Percentiles rank a stretch among this genome's conserved stretches.
Evolutionary conservation across 306 rosid species (phyloP).

Genomic region (Coriaria nepalensis): DNA sequence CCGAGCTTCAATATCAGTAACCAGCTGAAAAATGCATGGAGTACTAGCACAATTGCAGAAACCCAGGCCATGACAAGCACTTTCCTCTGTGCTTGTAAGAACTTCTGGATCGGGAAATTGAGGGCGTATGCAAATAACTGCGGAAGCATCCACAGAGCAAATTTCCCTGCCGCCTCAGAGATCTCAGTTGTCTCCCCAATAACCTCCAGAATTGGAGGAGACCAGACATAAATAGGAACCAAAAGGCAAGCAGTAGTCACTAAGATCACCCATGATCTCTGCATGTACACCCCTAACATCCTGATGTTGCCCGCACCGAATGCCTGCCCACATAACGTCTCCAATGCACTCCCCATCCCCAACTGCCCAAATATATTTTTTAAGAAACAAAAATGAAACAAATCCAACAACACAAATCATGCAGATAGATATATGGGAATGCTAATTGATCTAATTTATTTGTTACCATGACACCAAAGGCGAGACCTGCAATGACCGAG

Average conservation of each 20-base stretch:
- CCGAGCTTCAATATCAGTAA: conserved; percentile 33
- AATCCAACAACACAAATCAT: background rate
- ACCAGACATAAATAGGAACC: conserved; percentile 38
- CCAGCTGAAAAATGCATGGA: conserved; percentile 60
- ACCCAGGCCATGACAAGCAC: conserved; percentile 69
- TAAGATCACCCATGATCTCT: conserved; percentile 65
- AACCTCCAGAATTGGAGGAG: conserved; percentile 22
- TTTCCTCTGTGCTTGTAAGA: conserved; percentile 36
- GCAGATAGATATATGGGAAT: background rate
- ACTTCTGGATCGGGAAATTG: background rate
- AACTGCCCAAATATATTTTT: conserved; percentile 23
- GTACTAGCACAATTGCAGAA: conserved; percentile 30
- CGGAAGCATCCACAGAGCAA: background rate
- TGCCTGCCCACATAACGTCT: conserved; percentile 77
- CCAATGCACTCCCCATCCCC: conserved; percentile 87
- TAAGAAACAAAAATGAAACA: background rate
- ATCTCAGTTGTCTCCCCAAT: conserved; percentile 36
- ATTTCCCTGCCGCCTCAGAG: conserved; percentile 1
- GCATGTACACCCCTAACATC: conserved; percentile 76
- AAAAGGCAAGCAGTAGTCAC: conserved; percentile 25
- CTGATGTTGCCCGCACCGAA: conserved; percentile 53
- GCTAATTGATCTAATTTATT: no score
- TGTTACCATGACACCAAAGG: conserved; percentile 68
- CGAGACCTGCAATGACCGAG: conserved; percentile 76
- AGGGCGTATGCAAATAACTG: background rate